These are phyloP conservation scores for Albugo laibachii DNA, from an alignment of 352 stramenopile genomes.

Conservation along the genomic window DNA sequence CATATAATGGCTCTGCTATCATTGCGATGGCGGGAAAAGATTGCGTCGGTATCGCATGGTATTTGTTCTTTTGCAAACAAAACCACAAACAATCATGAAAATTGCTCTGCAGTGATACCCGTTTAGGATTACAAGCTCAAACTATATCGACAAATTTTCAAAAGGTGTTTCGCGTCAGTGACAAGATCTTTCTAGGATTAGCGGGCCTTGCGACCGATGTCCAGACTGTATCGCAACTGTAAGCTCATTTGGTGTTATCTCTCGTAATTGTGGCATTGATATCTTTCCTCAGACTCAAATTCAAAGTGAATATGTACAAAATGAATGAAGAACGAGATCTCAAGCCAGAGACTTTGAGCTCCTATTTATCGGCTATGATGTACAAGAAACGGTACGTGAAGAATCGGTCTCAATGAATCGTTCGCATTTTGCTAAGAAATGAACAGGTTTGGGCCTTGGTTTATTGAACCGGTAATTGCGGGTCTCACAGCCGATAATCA, in stretches of 20 bases:
- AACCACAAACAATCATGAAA: background rate
- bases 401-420: background rate
- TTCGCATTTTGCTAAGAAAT: background rate
- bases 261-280: background rate
- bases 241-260: background rate
- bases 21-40: constrained; percentile 99
- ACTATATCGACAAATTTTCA: constrained; percentile 96
- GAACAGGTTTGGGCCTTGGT: constrained; percentile 93
- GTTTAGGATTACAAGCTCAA: constrained; percentile 91
- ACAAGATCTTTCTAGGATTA: constrained; percentile 92
- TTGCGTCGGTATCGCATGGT: constrained; percentile 96
- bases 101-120: constrained; percentile 72
- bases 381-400: constrained; percentile 92
- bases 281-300: constrained; percentile 42
- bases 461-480: constrained; percentile 95
- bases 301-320: constrained; percentile 96
- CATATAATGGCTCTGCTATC: constrained; percentile 97
- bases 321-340: constrained; percentile 97
- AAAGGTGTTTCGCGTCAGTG: constrained; percentile 97
- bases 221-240: constrained; percentile 90
- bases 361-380: constrained; percentile 91
- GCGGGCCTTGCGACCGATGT: constrained; percentile 96
- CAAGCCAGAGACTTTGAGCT: constrained; percentile 92
- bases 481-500: constrained; percentile 89
- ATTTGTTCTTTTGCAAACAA: constrained; percentile 2